Evolutionary conservation across 1,284 basidiomycete genomes (phyloP), one percentile per base, ranked within the genome.

Genomic region (Coriolopsis trogii): DNA sequence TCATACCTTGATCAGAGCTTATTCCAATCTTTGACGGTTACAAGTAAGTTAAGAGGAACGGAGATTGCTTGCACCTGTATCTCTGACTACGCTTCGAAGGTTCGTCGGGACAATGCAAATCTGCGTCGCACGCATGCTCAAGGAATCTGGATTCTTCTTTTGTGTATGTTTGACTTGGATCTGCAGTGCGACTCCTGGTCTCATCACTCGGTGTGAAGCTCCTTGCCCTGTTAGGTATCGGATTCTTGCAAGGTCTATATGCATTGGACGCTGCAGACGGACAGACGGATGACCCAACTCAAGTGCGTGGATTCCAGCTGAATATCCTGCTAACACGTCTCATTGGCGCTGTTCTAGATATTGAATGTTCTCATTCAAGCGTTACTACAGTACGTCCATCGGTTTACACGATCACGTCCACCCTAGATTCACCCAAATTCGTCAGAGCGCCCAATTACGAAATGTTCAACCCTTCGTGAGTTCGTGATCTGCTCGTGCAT

Each of bases 121-220:
- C 29, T 93, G 91, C 59, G 82, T 93, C 16, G 82, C 87, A 12
- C 80, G 91, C 12, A 97, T 97, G 95, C 73, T 97, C 56, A 85
- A 90, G 66, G 95, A 98, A 70, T 94, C 91, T 8, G 86, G 90
- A 3, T 93, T 96, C 50, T 98, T 98, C 77, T 95, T 96, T 75
- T 82, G 84, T 68, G 89, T 93, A 56, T 65, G 55, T 16, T 28
- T 26, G 12, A n/a, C n/a, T n/a, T n/a, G n/a, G n/a, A n/a, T n/a
- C n/a, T n/a, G n/a, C n/a, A n/a, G n/a, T n/a, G n/a, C n/a, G n/a
- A n/a, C n/a, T n/a, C n/a, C n/a, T n/a, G n/a, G n/a, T n/a, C n/a
- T n/a, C n/a, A n/a, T n/a, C n/a, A n/a, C n/a, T n/a, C n/a, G n/a
- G n/a, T n/a, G n/a, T n/a, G n/a, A 59, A 92, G 84, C 74, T 95